Conservation (phyloP, 495 filamentous ascomycete species). For the Pseudoneurospora amorphoporcata region DNA sequence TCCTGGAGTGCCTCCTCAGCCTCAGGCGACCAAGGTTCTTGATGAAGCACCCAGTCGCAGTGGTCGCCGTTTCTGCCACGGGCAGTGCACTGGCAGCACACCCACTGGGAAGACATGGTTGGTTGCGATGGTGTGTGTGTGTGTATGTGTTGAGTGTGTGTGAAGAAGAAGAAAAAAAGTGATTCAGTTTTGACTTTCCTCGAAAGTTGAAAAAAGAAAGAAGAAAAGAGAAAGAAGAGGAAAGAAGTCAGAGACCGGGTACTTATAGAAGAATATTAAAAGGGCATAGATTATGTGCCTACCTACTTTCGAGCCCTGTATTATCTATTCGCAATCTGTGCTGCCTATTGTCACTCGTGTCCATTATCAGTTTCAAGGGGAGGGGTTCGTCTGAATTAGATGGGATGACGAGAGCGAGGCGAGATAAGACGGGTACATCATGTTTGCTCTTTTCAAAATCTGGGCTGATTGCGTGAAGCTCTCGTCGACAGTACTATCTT, state of each 20-base stretch:
- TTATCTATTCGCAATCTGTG: neutral
- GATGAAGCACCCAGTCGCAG: neutral
- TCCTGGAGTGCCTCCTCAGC: neutral
- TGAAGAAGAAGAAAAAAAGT: neutral
- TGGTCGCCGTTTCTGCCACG: neutral
- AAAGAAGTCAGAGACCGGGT: neutral
- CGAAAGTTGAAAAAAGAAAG: neutral
- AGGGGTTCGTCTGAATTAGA: neutral
- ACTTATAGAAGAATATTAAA: neutral
- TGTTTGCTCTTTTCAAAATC: neutral
- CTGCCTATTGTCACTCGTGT: neutral
- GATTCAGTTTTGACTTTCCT: neutral
- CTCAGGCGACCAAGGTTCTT: neutral
- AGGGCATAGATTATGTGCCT: neutral
- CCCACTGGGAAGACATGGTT: neutral
- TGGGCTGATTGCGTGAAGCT: neutral
- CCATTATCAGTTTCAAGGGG: neutral
- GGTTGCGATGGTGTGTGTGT: neutral
- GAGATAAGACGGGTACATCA: neutral
- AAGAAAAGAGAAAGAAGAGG: neutral
- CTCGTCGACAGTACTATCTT: neutral
- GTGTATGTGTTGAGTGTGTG: neutral
- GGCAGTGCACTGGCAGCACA: neutral
- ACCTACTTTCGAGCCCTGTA: neutral
- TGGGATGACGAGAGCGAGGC: neutral